These are phyloP conservation scores for Penicillium bovifimosum DNA, from an alignment of 495 filamentous ascomycete species.

Conservation along the genomic window DNA sequence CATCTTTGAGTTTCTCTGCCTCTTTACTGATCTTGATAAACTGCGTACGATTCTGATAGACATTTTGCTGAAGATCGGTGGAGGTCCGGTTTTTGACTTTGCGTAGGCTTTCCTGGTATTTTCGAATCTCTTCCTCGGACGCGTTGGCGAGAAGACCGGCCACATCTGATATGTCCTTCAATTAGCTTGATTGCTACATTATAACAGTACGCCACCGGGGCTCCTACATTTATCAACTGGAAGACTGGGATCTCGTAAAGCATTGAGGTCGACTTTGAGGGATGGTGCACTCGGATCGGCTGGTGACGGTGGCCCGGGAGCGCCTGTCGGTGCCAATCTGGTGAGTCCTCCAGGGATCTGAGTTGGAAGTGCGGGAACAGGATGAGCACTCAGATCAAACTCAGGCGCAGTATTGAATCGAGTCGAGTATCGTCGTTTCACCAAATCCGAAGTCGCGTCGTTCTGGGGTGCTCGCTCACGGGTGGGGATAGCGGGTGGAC, in stretches of 20 bases:
- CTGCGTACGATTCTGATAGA: slow-evolving; percentile 95
- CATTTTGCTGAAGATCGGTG: slow-evolving; percentile 87
- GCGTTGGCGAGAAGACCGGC: slow-evolving; percentile 77
- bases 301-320: slow-evolving; percentile 42
- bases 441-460: slow-evolving; percentile 76
- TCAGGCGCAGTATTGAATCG: slow-evolving; percentile 77
- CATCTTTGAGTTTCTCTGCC: slow-evolving; percentile 92
- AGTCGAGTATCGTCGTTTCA: slow-evolving; percentile 90
- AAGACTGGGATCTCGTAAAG: slow-evolving; percentile 73
- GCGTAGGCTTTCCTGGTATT: slow-evolving; percentile 69
- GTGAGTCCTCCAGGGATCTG: slow-evolving; percentile 47
- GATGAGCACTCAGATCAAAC: slow-evolving; percentile 58
- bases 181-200: too few relatives aligned
- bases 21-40: slow-evolving; percentile 99
- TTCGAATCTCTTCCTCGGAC: slow-evolving; percentile 86
- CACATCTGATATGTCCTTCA: slow-evolving; percentile 51
- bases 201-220: not conserved
- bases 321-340: slow-evolving; percentile 40
- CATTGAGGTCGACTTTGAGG: slow-evolving; percentile 61
- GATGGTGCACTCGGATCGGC: slow-evolving; percentile 31
- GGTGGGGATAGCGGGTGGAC: slow-evolving; percentile 22
- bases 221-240: slow-evolving; percentile 55
- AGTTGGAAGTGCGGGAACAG: slow-evolving; percentile 55
- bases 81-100: slow-evolving; percentile 80
- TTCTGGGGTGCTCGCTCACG: slow-evolving; percentile 31